A percentile compares a stretch with the other conserved stretches of the same genome.
Evolutionary conservation across 2,329 filamentous ascomycete species (phyloP).

Genomic region (Elsinoe batatas): DNA sequence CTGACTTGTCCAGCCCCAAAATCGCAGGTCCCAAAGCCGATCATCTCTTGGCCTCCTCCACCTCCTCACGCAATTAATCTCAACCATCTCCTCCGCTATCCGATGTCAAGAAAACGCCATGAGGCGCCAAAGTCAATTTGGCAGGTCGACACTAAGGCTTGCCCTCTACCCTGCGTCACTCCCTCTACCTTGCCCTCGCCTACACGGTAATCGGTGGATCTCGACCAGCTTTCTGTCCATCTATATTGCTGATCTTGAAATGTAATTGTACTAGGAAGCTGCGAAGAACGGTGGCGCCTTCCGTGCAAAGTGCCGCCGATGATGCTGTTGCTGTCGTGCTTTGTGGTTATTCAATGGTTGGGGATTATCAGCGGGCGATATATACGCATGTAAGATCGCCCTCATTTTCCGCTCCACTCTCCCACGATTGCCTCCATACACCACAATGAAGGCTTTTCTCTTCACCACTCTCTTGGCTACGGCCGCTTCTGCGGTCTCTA

Average conservation of each 20-base stretch:
- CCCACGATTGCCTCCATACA: not conserved
- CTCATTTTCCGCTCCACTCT: not conserved
- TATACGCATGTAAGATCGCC: not conserved
- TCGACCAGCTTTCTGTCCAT: not conserved
- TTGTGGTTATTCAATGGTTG: not conserved
- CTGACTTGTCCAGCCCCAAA: not conserved
- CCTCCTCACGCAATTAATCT: conserved; percentile 3
- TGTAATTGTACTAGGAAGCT: not conserved
- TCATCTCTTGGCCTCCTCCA: conserved; percentile 9
- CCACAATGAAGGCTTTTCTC: not conserved
- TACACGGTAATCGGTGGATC: conserved; percentile 2
- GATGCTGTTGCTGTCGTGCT: not conserved
- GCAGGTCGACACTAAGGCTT: not conserved
- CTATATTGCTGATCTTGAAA: conserved; percentile 1
- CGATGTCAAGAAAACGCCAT: not conserved
- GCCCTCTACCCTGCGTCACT: not conserved
- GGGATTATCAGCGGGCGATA: conserved; percentile 22
- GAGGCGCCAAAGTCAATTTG: conserved; percentile 3
- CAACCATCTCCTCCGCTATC: not conserved
- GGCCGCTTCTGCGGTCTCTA: conserved; percentile 3
- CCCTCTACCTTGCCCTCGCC: not conserved
- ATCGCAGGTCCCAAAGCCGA: not conserved
- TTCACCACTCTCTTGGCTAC: not conserved
- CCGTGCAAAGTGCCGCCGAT: not conserved
- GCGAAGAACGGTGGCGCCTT: not conserved